Percentiles rank a stretch among this genome's conserved stretches.
phyloP scores from a whole-genome alignment of 2,329 filamentous ascomycete genomes.

The Phaeosphaeriaceae sp. region DNA sequence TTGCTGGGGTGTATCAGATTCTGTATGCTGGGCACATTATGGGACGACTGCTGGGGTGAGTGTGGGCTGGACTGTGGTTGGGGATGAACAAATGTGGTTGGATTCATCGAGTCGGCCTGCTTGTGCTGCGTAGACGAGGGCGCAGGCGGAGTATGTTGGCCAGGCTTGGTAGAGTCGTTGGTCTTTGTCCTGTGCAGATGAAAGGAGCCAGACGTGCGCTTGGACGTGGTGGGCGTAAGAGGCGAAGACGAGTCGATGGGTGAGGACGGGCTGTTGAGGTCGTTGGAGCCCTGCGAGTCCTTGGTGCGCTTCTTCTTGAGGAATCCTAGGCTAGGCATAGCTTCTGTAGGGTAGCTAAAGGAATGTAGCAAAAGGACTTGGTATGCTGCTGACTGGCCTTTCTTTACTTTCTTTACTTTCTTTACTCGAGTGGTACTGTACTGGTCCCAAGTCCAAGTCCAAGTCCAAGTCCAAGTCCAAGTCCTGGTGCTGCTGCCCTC shows the following conservation, averaged over 20 bases:
- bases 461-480: too few species aligned
- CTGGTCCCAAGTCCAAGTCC: too few species aligned
- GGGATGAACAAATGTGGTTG: conserved; percentile 35
- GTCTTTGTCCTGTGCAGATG: conserved; percentile 38
- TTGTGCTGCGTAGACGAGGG: conserved; percentile 30
- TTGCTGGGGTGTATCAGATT: conserved; percentile 76
- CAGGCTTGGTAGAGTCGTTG: conserved; percentile 31
- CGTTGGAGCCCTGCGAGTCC: conserved; percentile 70
- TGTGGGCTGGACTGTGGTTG: conserved; percentile 41
- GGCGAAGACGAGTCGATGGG: conserved; percentile 62
- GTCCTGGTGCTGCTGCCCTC: too few species aligned
- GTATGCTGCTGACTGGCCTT: too few species aligned
- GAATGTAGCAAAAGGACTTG: too few species aligned
- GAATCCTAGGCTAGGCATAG: conserved; percentile 94
- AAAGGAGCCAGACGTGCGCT: conserved; percentile 38
- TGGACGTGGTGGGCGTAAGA: conserved; percentile 43
- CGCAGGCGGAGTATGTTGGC: conserved; percentile 13
- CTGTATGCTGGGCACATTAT: conserved; percentile 80
- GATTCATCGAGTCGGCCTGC: conserved; percentile 51
- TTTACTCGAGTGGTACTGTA: too few species aligned
- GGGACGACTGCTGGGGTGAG: conserved; percentile 51
- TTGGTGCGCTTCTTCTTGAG: conserved; percentile 99
- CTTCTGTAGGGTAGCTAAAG: conserved; percentile 32
- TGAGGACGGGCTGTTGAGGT: conserved; percentile 70
- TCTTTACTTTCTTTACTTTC: too few species aligned